Percentiles rank a stretch among this genome's conserved stretches.
phyloP scores from a whole-genome alignment of 208 protist genomes.

The Trypanosoma grayi region DNA sequence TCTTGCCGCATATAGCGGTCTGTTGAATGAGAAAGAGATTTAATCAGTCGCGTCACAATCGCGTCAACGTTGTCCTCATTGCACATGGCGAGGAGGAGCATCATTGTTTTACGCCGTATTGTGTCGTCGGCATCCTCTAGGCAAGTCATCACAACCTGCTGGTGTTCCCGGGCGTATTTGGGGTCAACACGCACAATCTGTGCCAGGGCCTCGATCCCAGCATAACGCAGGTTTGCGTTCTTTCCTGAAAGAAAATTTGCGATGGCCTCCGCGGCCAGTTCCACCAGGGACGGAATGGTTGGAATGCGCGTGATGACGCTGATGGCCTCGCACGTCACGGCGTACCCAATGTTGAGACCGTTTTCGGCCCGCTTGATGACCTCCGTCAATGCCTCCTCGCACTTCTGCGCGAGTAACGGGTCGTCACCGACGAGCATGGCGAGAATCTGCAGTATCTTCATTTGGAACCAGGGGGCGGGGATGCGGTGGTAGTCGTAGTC shows the following conservation, averaged over 20 bases:
- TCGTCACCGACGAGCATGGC: slow-evolving; percentile 70
- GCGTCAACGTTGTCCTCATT: slow-evolving; percentile 91
- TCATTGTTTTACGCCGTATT: slow-evolving; percentile 92
- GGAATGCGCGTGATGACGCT: slow-evolving; percentile 90
- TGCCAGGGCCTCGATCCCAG: slow-evolving; percentile 93
- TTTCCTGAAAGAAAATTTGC: slow-evolving; percentile 70
- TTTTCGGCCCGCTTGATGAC: slow-evolving; percentile 88
- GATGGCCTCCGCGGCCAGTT: slow-evolving; percentile 68
- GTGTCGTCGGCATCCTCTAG: slow-evolving; percentile 94
- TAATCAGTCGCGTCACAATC: slow-evolving; percentile 88
- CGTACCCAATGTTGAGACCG: slow-evolving; percentile 88
- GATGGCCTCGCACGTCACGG: slow-evolving; percentile 87
- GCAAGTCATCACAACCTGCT: slow-evolving; percentile 93
- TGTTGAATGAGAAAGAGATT: slow-evolving; percentile 57
- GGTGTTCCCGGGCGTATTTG: slow-evolving; percentile 85
- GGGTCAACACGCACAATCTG: slow-evolving; percentile 90
- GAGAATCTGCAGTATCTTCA: slow-evolving; percentile 89
- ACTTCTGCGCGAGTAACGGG: slow-evolving; percentile 30
- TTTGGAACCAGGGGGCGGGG: slow-evolving; percentile 97
- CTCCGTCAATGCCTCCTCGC: slow-evolving; percentile 80
- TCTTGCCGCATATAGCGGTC: slow-evolving; percentile 75
- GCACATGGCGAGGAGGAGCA: slow-evolving; percentile 94
- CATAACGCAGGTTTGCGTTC: slow-evolving; percentile 94
- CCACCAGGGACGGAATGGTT: slow-evolving; percentile 67
- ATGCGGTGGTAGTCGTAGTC: slow-evolving; percentile 96